Evolutionary conservation across 768 basidiomycete species (phyloP).

Genomic region (Neoboletus subvelutipes): DNA sequence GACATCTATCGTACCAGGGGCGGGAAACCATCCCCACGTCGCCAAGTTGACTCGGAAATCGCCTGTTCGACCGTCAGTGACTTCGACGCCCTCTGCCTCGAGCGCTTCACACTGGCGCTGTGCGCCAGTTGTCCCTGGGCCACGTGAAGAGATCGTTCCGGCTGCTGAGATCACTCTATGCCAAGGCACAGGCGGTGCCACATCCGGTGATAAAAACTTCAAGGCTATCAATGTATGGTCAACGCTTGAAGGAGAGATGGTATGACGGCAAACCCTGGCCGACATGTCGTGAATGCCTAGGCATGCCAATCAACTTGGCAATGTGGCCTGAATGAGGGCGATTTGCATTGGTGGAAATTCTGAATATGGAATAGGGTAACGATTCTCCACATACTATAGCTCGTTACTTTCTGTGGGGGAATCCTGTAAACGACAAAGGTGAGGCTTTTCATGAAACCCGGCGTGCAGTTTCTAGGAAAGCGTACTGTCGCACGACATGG

Average conservation of each 20-base stretch:
- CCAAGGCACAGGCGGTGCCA: constrained; percentile 75
- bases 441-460: not conserved
- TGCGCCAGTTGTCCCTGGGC: constrained; percentile 80
- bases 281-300: constrained; percentile 74
- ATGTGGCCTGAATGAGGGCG: constrained; percentile 57
- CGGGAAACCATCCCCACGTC: constrained; percentile 70
- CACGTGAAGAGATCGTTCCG: constrained; percentile 78
- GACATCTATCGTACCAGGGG: constrained; percentile 24
- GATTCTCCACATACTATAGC: constrained; percentile 53
- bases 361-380: constrained; percentile 3
- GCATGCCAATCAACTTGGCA: constrained; percentile 79
- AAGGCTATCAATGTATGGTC: constrained; percentile 51
- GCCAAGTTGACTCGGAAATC: constrained; percentile 58
- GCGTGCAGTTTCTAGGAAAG: not conserved
- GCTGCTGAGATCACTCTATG: constrained; percentile 71
- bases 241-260: not conserved
- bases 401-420: constrained; percentile 66
- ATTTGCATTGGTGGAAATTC: not conserved
- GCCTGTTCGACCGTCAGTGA: constrained; percentile 53
- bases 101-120: constrained; percentile 72
- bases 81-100: constrained; percentile 80
- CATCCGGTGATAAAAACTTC: constrained; percentile 63
- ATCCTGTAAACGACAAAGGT: constrained; percentile 37
- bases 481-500: constrained; percentile 55
- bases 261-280: constrained; percentile 60